Evolutionary conservation across 768 basidiomycete species (phyloP), one percentile per base, ranked within the genome.

Genomic region (Thelephora aurantiotincta): DNA sequence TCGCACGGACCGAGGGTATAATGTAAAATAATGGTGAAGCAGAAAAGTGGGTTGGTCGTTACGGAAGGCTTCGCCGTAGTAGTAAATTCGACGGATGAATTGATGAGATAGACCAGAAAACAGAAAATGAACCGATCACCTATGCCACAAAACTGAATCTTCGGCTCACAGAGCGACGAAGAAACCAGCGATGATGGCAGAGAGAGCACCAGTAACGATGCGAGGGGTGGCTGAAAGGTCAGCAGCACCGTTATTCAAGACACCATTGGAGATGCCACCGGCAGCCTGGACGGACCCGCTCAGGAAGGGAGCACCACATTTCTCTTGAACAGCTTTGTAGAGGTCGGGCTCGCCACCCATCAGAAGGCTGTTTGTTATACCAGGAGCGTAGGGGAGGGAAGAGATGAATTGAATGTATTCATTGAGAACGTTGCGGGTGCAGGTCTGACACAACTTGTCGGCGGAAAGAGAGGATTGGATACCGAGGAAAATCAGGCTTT

Each of bases 401-500:
- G 77, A 73, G 66, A 92, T 86, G 63, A 75, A 93, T 48, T 67
- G 63, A 63, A 88, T 79, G 73, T 87, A 99, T 7, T 78, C 54
- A 1, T 77, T 74, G 54, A 98, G 59, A 59, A 92, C 67, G 52
- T 73, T 73, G 60, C 83, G 77, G 11, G 87, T 79, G 78, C 94
- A 98, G 12, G 79, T 55, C 2, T 72, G 79, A 78, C 94, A 97
- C 38, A 96, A 80, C 19, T 63, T 46, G 22, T 62, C 54, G n/a
- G 68, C 61, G 22, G 71, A 34, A 58, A 74, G 64, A 51, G 56
- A 51, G 41, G 82, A 68, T 23, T 70, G 60, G 58, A 86, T 72
- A 79, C 85, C 79, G 54, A 97, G 69, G 83, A 88, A 96, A 33
- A 77, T 68, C 47, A 96, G 63, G 69, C 83, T 87, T 58, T 73